Conservation (phyloP, 352 stramenopile genomes). For the Phytophthora fragariaefolia region DNA sequence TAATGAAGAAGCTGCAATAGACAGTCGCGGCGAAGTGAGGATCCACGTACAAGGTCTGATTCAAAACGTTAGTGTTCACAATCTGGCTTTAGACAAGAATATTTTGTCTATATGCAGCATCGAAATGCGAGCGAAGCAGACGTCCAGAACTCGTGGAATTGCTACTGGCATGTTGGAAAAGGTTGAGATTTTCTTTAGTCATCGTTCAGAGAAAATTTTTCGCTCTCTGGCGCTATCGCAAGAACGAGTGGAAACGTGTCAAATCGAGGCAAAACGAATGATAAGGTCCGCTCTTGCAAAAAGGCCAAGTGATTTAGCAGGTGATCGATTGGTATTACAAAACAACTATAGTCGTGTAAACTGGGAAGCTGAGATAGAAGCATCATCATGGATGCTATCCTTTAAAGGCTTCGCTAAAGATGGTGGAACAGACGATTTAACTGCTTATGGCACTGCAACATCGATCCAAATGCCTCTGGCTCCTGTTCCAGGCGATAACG, state of each 20-base stretch:
- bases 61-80: slow-evolving; percentile 22
- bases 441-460: slow-evolving; percentile 24
- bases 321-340: background rate
- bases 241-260: slow-evolving; percentile 19
- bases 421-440: slow-evolving; percentile 25
- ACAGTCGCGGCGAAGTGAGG: slow-evolving; percentile 1
- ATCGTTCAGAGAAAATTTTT: slow-evolving; percentile 29
- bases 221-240: slow-evolving; percentile 21
- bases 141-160: slow-evolving; percentile 16
- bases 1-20: background rate
- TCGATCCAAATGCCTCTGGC: slow-evolving; percentile 27
- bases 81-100: slow-evolving; percentile 16
- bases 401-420: slow-evolving; percentile 28
- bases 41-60: slow-evolving; percentile 26
- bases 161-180: slow-evolving; percentile 23
- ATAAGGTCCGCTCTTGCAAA: background rate
- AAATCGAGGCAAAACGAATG: slow-evolving; percentile 29
- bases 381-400: slow-evolving; percentile 31
- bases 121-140: slow-evolving; percentile 27
- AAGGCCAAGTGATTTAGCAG: background rate
- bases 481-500: slow-evolving; percentile 16
- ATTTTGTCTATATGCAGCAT: slow-evolving; percentile 23
- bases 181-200: slow-evolving; percentile 25
- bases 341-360: slow-evolving; percentile 4
- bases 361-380: slow-evolving; percentile 33